phyloP scores from a whole-genome alignment of 257 asterid species.

The Nicotiana attenuata region DNA sequence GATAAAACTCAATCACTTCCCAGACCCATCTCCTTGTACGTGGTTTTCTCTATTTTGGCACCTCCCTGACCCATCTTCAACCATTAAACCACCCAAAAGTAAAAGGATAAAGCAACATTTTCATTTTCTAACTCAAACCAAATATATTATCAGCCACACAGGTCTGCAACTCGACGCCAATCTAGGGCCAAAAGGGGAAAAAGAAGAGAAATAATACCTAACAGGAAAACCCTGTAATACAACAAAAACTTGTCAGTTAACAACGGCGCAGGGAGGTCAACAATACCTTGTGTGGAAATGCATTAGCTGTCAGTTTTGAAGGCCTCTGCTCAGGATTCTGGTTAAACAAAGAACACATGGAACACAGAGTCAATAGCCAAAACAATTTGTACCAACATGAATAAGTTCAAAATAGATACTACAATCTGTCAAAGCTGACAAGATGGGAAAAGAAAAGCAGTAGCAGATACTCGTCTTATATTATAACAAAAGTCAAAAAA shows the following conservation, averaged over 20 bases:
- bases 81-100: not conserved
- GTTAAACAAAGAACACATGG: conserved; percentile 6
- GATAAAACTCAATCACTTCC: not conserved
- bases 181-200: not conserved
- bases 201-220: conserved; percentile 3
- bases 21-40: not conserved
- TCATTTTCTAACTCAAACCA: not conserved
- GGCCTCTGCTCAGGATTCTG: conserved; percentile 38
- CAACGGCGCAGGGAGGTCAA: not conserved
- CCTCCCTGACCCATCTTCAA: not conserved
- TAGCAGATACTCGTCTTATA: not conserved
- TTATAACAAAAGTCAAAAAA: not conserved
- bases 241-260: not conserved
- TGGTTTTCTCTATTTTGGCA: not conserved
- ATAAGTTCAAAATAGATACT: not conserved
- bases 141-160: not conserved
- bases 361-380: not conserved
- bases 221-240: not conserved
- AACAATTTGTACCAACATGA: not conserved
- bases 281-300: conserved; percentile 63
- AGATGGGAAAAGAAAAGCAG: not conserved
- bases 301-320: conserved; percentile 46
- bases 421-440: not conserved
- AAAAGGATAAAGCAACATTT: not conserved
- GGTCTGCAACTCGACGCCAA: not conserved